Evolutionary conservation across 1,284 basidiomycete genomes (phyloP), one percentile per base, ranked within the genome.

Genomic region (Microbotryomycetes sp.): DNA sequence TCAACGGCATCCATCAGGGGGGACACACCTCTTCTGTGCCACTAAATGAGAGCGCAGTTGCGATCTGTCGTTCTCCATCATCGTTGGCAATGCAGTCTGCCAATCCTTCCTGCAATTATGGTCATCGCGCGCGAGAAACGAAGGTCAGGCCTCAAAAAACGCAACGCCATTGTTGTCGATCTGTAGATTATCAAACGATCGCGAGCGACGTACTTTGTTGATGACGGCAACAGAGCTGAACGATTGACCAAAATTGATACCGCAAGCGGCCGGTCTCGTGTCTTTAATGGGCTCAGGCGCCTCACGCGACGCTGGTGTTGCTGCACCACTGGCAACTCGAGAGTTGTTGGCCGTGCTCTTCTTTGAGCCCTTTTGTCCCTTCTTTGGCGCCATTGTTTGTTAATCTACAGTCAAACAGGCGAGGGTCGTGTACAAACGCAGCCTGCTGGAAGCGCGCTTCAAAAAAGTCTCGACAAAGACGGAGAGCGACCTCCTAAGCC

Each of bases 31-130:
- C 84, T 77, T 97, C 88, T 75, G 91, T 87, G 26, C 89, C 92
- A 65, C 86, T 85, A 77, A 94, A 98, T 0, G 93, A 86, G 64
- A 98, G 82, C 47, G 92, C 91, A 73, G 89, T 93, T 0, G 92
- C 92, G 73, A 98, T 96, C 79, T 98, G 96, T 47, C 94, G 86
- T 76, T 97, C 94, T 53, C 94, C 94, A 74, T 97, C 94, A 76
- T 98, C 93, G 77, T 97, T 97, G 26, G 94, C 94, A 67, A 98
- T 97, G 75, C 89, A 93, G 74, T 90, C 88, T 32, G 92, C 86
- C 49, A 87, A 80, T 26, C 89, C 89, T 77, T 93, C 89, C 89
- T 92, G 70, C 54, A n/a, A n/a, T 55, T 51, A 15, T 23, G 16
- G 55, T 50, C 32, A 19, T 1, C 22, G n/a, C 5, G 23, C 50